Evolutionary conservation across 108 stramenopile genomes (phyloP).

Genomic region (Parietichytrium sp.): DNA sequence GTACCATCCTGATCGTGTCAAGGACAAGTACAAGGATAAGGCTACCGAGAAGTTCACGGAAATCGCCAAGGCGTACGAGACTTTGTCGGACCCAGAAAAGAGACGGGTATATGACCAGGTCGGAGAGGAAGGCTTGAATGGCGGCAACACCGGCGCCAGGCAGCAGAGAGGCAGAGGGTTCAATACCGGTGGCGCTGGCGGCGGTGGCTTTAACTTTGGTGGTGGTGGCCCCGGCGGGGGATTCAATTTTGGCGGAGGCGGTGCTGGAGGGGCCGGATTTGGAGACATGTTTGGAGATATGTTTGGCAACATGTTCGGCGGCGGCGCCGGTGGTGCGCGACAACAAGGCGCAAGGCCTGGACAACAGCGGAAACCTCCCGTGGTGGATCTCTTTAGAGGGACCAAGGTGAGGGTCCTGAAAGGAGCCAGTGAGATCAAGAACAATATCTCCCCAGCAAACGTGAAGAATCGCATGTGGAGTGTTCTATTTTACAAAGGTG

Average conservation of each 20-base stretch:
- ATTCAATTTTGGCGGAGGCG: not conserved
- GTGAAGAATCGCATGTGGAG: slow-evolving; percentile 26
- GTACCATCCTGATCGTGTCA: slow-evolving; percentile 40
- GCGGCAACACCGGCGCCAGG: not conserved
- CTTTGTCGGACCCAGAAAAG: slow-evolving; percentile 78
- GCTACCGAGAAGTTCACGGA: slow-evolving; percentile 62
- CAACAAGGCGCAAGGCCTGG: not conserved
- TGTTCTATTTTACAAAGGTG: not conserved
- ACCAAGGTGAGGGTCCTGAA: not conserved
- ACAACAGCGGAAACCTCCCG: not conserved
- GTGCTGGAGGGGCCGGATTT: not conserved
- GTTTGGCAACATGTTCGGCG: slow-evolving; percentile 39
- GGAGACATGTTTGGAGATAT: not conserved
- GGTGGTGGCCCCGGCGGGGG: not conserved
- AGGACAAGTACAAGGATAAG: slow-evolving; percentile 37
- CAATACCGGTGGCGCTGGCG: not conserved
- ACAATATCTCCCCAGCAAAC: not conserved
- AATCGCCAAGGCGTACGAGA: slow-evolving; percentile 86
- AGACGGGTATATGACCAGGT: slow-evolving; percentile 80
- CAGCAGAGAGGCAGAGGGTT: not conserved
- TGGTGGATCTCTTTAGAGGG: not conserved
- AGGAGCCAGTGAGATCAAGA: not conserved
- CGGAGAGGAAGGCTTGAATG: slow-evolving; percentile 45
- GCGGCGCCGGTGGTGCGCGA: not conserved
- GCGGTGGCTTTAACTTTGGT: not conserved